Base-by-base conservation (phyloP, 352 stramenopile genomes). In the Pythium folliculosum region DNA sequence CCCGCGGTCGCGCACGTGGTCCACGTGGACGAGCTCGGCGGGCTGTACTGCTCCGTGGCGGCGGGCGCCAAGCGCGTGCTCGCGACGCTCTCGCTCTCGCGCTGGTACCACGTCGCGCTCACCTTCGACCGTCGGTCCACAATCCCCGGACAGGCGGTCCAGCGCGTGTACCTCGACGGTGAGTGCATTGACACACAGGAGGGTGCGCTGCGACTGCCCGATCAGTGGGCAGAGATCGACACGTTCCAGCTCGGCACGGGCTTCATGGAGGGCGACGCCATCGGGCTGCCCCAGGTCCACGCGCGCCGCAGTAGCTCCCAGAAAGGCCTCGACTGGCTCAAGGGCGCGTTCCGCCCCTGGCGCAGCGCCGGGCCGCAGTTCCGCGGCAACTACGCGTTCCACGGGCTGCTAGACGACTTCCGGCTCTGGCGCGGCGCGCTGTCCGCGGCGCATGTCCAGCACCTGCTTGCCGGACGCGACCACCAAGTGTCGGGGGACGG, bases 141-240 rank as follows among this genome's bases (percentile, higher is more conserved):
- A n/a, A 13, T 19, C 14, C 9, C 5, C 5, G 17, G 40, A 47
- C 12, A 25, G 14, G 45, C 8, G 5, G 7, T 30, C 7, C 48
- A 54, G 23, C 14, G 48, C 48, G 48, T 54, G 48, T 54, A 37
- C 23, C 48, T 54, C 48, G 48, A 54, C 48, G 48, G 48, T 12
- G 48, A 21, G 22, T 38, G 21, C 22, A 19, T 54, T n/a, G 22
- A 54, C 22, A 37, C 23, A 3, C n/a, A 37, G 16, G 4, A 19
- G 23, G 23, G 25, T 3, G 22, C 22, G 23, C 12, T 47, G 12
- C 40, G 40, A 6, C 21, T 54, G 16, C 48, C 21, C 0, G 23
- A 8, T 0, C 2, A 54, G 5, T 54, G 48, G 48, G 0, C 22
- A 1, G 5, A 54, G 48, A 5, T 54, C 22, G 25, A n/a, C n/a